Evolutionary conservation across 148 eudicot genomes (phyloP).

Genomic region (Camellia lanceoleosa): DNA sequence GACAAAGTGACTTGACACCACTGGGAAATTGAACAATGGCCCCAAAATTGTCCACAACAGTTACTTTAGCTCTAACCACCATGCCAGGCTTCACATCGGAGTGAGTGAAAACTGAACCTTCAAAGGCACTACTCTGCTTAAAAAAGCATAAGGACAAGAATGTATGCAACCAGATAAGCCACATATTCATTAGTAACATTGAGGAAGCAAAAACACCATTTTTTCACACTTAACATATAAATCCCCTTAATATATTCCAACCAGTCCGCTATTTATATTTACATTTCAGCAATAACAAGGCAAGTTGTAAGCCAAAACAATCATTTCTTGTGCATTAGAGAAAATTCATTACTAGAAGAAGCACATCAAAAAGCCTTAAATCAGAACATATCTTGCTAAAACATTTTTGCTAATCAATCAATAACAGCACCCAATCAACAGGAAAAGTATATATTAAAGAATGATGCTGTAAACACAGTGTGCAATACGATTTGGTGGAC

Average conservation of each 20-base stretch:
- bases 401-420: not conserved
- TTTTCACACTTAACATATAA: not conserved
- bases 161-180: not conserved
- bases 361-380: not conserved
- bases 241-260: not conserved
- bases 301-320: not conserved
- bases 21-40: slow-evolving; percentile 84
- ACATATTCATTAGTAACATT: not conserved
- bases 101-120: slow-evolving; percentile 93
- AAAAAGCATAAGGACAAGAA: slow-evolving; percentile 2
- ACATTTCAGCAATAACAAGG: not conserved
- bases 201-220: not conserved
- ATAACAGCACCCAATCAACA: not conserved
- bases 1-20: slow-evolving; percentile 97
- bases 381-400: not conserved
- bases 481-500: not conserved
- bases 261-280: not conserved
- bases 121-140: slow-evolving; percentile 83
- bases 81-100: slow-evolving; percentile 98
- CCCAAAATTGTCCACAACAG: slow-evolving; percentile 56
- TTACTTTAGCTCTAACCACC: slow-evolving; percentile 84
- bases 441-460: not conserved
- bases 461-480: not conserved
- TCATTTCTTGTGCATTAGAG: not conserved
- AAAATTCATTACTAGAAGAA: not conserved